These are phyloP conservation scores for Fusarium tuaranense DNA, from an alignment of 2,329 filamentous ascomycete genomes.

Conservation along the genomic window DNA sequence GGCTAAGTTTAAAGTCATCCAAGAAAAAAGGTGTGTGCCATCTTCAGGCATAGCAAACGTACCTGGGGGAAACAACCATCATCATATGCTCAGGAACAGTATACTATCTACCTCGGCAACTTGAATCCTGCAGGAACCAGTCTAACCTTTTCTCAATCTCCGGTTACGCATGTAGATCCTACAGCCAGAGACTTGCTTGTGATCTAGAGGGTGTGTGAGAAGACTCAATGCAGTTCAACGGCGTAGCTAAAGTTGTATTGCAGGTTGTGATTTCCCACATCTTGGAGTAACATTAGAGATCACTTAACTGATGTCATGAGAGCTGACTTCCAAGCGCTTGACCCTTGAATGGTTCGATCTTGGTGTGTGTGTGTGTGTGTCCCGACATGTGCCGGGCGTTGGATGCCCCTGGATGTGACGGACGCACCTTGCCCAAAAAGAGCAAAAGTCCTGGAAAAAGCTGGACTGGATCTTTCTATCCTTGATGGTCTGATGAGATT, in stretches of 20 bases:
- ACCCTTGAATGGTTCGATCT: background rate
- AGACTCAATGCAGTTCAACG: background rate
- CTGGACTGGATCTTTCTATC: background rate
- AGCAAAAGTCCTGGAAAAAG: background rate
- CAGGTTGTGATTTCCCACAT: slow-evolving; percentile 20
- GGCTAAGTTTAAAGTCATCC: slow-evolving; percentile 6
- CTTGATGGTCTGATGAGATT: background rate
- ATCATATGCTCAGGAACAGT: slow-evolving; percentile 1
- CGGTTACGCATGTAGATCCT: background rate
- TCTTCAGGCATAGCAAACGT: background rate
- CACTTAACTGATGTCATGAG: background rate
- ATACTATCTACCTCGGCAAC: slow-evolving; percentile 9
- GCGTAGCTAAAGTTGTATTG: slow-evolving; percentile 26
- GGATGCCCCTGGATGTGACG: slow-evolving; percentile 15
- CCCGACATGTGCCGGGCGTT: slow-evolving; percentile 1
- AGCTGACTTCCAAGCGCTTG: background rate
- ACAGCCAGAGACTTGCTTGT: background rate
- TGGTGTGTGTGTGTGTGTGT: slow-evolving; percentile 6
- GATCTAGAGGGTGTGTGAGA: background rate
- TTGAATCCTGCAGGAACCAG: slow-evolving; percentile 14
- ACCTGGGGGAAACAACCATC: background rate
- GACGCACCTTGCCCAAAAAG: slow-evolving; percentile 6
- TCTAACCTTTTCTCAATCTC: slow-evolving; percentile 5
- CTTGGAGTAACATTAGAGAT: background rate
- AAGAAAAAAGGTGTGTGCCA: background rate